These are phyloP conservation scores for Cordyceps javanica DNA, from an alignment of 2,329 filamentous ascomycete genomes.

Conservation along the genomic window DNA sequence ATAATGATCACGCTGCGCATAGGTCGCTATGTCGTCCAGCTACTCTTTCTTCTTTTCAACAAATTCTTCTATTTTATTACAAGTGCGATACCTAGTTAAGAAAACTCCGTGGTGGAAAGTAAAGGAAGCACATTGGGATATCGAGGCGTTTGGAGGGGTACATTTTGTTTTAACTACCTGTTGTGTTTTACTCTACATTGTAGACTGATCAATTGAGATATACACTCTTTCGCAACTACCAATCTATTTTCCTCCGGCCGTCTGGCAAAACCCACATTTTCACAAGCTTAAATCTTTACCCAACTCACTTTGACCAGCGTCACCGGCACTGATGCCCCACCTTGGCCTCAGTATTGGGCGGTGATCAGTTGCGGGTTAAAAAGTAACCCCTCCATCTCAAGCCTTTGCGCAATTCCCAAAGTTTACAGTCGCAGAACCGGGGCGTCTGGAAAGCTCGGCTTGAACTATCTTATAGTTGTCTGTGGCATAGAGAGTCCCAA, in stretches of 20 bases:
- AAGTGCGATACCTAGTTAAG: conserved; percentile 4
- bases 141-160: conserved; percentile 10
- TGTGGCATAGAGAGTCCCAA: not conserved
- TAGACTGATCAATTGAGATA: conserved; percentile 8
- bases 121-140: conserved; percentile 7
- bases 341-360: not conserved
- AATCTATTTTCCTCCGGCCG: not conserved
- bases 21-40: not conserved
- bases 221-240: not conserved
- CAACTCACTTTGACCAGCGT: not conserved
- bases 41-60: conserved; percentile 6
- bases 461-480: too few species aligned
- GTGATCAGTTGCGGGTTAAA: not conserved
- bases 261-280: not conserved
- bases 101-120: not conserved
- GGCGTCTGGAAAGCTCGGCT: not conserved
- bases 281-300: not conserved
- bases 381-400: conserved; percentile 10
- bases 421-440: not conserved
- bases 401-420: not conserved
- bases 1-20: conserved; percentile 2
- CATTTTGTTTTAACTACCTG: conserved; percentile 6
- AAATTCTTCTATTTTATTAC: conserved; percentile 4
- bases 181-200: conserved; percentile 8
- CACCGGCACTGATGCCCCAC: conserved; percentile 3